Percentiles rank a stretch among this genome's conserved stretches.
Evolutionary conservation across 768 basidiomycete species (phyloP).

Genomic region (Boletus pseudopeckii): DNA sequence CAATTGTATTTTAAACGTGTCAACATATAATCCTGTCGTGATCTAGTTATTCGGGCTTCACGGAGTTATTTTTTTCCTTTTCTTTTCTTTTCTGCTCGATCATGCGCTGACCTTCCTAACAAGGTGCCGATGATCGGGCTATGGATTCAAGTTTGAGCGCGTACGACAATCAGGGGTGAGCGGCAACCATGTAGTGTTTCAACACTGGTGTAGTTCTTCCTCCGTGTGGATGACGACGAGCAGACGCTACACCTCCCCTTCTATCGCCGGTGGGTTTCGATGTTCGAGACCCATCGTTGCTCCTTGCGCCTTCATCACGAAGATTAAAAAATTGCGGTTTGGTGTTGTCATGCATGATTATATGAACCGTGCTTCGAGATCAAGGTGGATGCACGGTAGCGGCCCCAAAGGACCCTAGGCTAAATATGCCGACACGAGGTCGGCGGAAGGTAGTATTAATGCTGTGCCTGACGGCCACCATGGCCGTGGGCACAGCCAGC

Average conservation of each 20-base stretch:
- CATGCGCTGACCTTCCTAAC: conserved; percentile 17
- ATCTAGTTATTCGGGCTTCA: conserved; percentile 15
- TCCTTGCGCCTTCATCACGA: conserved; percentile 7
- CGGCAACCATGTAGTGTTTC: not conserved
- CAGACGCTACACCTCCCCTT: not conserved
- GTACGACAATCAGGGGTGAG: conserved; percentile 17
- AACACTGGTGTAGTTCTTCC: not conserved
- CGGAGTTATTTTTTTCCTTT: conserved; percentile 12
- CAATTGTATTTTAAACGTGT: conserved; percentile 18
- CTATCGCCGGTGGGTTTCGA: conserved; percentile 2
- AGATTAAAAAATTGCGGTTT: conserved; percentile 21
- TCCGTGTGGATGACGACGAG: conserved; percentile 12
- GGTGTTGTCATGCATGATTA: conserved; percentile 6
- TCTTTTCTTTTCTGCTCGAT: not conserved
- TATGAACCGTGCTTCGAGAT: conserved; percentile 4
- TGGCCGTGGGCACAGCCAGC: not conserved
- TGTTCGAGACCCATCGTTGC: conserved; percentile 11
- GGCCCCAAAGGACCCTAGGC: not conserved
- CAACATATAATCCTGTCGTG: conserved; percentile 13
- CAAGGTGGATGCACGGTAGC: conserved; percentile 12
- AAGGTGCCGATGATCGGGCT: conserved; percentile 14
- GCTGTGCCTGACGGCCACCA: conserved; percentile 3
- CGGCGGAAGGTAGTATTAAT: conserved; percentile 1
- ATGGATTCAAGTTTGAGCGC: not conserved
- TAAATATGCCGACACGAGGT: conserved; percentile 16